phyloP scores from a whole-genome alignment of 2,329 filamentous ascomycete species.

The Pestalotiopsis sp. region DNA sequence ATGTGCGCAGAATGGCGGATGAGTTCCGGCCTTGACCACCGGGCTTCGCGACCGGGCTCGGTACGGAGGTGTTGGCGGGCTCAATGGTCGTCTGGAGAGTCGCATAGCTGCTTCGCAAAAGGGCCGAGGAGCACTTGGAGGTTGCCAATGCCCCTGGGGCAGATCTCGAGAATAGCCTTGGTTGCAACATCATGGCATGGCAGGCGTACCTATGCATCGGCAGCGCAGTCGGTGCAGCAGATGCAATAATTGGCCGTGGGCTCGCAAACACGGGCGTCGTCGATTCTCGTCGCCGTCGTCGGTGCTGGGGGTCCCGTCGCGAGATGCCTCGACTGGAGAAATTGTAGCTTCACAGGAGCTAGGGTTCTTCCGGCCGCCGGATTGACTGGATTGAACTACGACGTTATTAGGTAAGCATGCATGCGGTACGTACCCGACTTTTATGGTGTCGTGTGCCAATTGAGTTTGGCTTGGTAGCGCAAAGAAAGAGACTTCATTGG shows the following conservation, averaged over 20 bases:
- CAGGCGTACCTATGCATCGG: conserved; percentile 4
- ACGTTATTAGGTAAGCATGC: background rate
- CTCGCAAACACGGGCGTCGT: background rate
- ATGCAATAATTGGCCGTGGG: background rate
- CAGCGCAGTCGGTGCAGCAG: background rate
- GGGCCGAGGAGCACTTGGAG: conserved; percentile 23
- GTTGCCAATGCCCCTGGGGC: conserved; percentile 28
- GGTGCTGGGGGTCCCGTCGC: background rate
- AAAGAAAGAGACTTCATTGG: background rate
- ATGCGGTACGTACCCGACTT: background rate
- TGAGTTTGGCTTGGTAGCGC: background rate
- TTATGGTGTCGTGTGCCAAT: background rate
- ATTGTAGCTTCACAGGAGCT: conserved; percentile 14
- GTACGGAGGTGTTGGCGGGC: conserved; percentile 17
- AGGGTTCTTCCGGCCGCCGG: conserved; percentile 15
- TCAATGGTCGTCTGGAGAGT: conserved; percentile 23
- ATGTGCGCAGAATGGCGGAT: conserved; percentile 70
- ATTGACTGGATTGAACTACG: background rate
- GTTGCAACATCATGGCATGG: conserved; percentile 34
- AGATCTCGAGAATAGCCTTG: conserved; percentile 30
- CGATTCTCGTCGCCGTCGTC: background rate
- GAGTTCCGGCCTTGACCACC: conserved; percentile 30
- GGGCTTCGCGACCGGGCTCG: conserved; percentile 20
- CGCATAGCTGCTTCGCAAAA: conserved; percentile 29
- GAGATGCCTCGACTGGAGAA: conserved; percentile 9